phyloP scores from a whole-genome alignment of 1,284 basidiomycete genomes.

The Ustilago hordei region DNA sequence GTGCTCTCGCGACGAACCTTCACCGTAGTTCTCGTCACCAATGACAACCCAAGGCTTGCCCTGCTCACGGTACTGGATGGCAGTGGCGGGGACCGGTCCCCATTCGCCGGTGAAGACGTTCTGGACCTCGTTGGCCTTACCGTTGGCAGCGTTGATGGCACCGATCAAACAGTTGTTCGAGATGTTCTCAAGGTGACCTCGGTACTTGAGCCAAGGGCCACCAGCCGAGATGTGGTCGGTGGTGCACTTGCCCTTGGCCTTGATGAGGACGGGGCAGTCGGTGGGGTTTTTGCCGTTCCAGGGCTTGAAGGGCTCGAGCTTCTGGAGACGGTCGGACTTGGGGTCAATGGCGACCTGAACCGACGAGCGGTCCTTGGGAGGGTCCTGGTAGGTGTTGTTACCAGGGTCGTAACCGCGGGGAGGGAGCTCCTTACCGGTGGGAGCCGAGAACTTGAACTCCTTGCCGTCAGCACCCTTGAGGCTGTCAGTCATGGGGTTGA shows the following conservation, averaged over 20 bases:
- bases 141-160: slow-evolving; percentile 94
- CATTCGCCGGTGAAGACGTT: slow-evolving; percentile 90
- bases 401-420: slow-evolving; percentile 95
- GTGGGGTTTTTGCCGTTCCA: slow-evolving; percentile 94
- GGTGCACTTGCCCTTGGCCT: slow-evolving; percentile 98
- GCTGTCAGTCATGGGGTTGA: slow-evolving; percentile 95
- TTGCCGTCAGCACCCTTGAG: slow-evolving; percentile 93
- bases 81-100: slow-evolving; percentile 85
- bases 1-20: slow-evolving; percentile 97
- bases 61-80: slow-evolving; percentile 86
- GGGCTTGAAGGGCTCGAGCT: slow-evolving; percentile 87
- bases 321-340: slow-evolving; percentile 92
- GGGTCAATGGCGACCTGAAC: slow-evolving; percentile 90
- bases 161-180: slow-evolving; percentile 96
- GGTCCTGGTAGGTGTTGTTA: slow-evolving; percentile 95
- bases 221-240: slow-evolving; percentile 82
- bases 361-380: slow-evolving; percentile 84
- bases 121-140: slow-evolving; percentile 92
- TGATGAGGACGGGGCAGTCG: slow-evolving; percentile 93
- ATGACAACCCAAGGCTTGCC: slow-evolving; percentile 96
- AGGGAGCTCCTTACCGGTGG: slow-evolving; percentile 90
- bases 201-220: slow-evolving; percentile 99
- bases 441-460: slow-evolving; percentile 94
- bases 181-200: slow-evolving; percentile 98
- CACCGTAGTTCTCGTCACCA: slow-evolving; percentile 86